phyloP scores from a whole-genome alignment of 129 eudicot species.

The Deinandra increscens region DNA sequence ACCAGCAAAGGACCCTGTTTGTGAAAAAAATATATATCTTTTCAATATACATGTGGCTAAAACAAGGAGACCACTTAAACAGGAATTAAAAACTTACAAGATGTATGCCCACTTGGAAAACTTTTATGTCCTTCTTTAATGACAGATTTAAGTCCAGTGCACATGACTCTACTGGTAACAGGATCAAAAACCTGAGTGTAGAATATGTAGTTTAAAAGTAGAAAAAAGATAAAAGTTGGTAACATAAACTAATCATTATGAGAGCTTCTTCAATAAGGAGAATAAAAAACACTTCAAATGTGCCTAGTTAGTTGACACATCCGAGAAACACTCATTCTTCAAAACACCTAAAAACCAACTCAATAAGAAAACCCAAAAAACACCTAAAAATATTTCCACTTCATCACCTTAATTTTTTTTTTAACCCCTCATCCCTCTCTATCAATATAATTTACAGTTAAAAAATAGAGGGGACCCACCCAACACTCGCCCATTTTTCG shows the following conservation, averaged over 20 bases:
- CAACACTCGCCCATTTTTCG: too few relatives aligned
- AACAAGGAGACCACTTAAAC: conserved; percentile 5
- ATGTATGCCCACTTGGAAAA: conserved; percentile 84
- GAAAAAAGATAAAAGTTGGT: conserved; percentile 3
- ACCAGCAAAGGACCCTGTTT: conserved; percentile 88
- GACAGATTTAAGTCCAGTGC: conserved; percentile 68
- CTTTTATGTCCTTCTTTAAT: conserved; percentile 95
- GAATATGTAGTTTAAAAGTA: conserved; percentile 3
- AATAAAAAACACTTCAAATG: too few relatives aligned
- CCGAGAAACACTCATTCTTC: too few relatives aligned
- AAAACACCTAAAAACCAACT: too few relatives aligned
- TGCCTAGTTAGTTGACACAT: too few relatives aligned
- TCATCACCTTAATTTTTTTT: too few relatives aligned
- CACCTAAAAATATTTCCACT: too few relatives aligned
- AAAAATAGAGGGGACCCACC: too few relatives aligned
- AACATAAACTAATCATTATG: conserved; percentile 3
- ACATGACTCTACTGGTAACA: conserved; percentile 64
- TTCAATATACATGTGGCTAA: neutral
- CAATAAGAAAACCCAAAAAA: too few relatives aligned
- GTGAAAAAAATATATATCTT: neutral
- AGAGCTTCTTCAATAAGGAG: too few relatives aligned
- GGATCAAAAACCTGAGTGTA: conserved; percentile 55
- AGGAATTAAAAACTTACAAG: conserved; percentile 46
- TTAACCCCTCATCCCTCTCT: too few relatives aligned
- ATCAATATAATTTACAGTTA: too few relatives aligned